Base-by-base conservation (phyloP, 2,329 filamentous ascomycete genomes). In the Penicillium sp. region DNA sequence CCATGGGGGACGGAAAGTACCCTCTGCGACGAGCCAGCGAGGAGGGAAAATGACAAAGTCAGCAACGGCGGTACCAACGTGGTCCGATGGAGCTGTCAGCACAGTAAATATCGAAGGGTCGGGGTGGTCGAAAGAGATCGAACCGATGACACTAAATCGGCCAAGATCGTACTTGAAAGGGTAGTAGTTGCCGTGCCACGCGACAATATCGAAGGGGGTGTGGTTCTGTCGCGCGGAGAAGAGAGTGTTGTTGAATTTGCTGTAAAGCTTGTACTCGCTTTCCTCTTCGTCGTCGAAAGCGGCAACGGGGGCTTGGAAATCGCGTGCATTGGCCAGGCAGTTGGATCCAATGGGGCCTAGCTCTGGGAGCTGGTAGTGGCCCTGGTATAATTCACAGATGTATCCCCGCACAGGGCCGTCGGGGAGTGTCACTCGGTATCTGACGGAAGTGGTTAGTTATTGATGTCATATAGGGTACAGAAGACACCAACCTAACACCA, bases 161-260 rank as follows among this genome's bases (percentile, higher is more conserved):
- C 86, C 87, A 1, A 92, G 80, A 65, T 91, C 89, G 75, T 92
- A 92, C 74, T 92, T 92, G 80, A 85, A 90, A 0, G 89, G 89
- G 57, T 88, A 87, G 73, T 91, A 91, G 59, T 85, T 88, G 42
- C 89, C 89, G 67, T 92, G 88, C 88, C 88, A 92, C 3, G 86
- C 87, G 3, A 91, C 88, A 0, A 92, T 83, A 63, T 92, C 88
- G 65, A 91, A 92, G 0, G 89, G 88, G 0, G 85, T 87, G 69
- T 91, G 89, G 12, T 79, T 70, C 72, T 91, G 88, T 40, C 70
- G 77, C 7, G 86, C 85, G 37, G 77, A 75, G 73, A 89, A 91
- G 48, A 90, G 81, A 45, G 79, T 77, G 61, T 87, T 86, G 67
- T 85, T 84, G 66, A 89, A 87, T 70, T 89, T 89, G 68, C 79